phyloP scores from a whole-genome alignment of 2,329 filamentous ascomycete species.

The Hypomyces perniciosus region DNA sequence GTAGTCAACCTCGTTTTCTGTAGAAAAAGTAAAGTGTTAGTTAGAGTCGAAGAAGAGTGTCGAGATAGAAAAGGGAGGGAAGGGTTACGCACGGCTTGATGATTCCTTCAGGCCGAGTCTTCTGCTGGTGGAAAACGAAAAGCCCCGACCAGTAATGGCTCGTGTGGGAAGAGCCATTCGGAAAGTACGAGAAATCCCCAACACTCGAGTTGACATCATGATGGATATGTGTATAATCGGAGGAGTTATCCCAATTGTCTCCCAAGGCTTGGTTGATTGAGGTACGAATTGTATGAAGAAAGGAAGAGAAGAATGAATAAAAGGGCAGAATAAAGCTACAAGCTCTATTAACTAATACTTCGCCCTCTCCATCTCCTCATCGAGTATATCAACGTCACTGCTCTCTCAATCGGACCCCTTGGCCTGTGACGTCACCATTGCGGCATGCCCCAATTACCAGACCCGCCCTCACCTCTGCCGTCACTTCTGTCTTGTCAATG shows the following conservation, averaged over 20 bases:
- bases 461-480: not conserved
- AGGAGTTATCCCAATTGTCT: no score
- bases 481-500: no score
- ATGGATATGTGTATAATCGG: not conserved
- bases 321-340: no score
- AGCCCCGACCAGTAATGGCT: slow-evolving; percentile 20
- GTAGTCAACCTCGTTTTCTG: slow-evolving; percentile 35
- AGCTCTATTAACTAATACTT: no score
- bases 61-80: not conserved
- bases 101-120: slow-evolving; percentile 32
- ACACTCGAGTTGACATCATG: slow-evolving; percentile 27
- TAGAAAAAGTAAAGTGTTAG: not conserved
- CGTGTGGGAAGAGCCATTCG: slow-evolving; percentile 18
- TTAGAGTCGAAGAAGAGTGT: not conserved
- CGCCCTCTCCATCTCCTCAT: no score
- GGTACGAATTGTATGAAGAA: no score
- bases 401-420: not conserved
- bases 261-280: no score
- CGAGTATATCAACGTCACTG: no score
- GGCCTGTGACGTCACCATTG: slow-evolving; percentile 17
- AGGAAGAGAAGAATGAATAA: no score
- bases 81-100: slow-evolving; percentile 25
- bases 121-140: slow-evolving; percentile 24
- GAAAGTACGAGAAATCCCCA: slow-evolving; percentile 14
- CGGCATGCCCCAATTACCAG: not conserved